phyloP scores from a whole-genome alignment of 306 rosid genomes.

The Ochetophila trinervis region DNA sequence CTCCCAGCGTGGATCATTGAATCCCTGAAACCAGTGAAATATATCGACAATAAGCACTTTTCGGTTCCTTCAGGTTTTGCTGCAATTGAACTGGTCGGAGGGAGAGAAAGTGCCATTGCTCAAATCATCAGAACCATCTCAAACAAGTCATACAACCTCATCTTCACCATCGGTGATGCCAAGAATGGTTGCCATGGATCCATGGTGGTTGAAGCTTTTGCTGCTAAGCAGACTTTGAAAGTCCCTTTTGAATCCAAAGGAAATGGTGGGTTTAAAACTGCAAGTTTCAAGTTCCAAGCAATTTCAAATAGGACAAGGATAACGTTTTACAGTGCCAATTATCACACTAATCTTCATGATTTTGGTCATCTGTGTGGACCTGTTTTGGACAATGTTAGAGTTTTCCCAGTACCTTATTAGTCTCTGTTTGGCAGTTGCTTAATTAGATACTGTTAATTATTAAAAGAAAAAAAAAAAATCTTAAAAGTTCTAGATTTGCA shows the following conservation, averaged over 20 bases:
- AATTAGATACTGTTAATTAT: too few relatives aligned
- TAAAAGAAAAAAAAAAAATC: too few relatives aligned
- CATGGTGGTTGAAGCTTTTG: constrained; percentile 51
- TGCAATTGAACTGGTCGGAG: constrained; percentile 46
- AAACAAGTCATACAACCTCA: constrained; percentile 37
- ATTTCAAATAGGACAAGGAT: constrained; percentile 24
- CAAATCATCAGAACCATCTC: constrained; percentile 47
- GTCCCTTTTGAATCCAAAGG: constrained; percentile 39
- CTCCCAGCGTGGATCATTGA: constrained; percentile 57
- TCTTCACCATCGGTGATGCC: constrained; percentile 55
- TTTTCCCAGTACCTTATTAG: constrained; percentile 25
- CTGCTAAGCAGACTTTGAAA: constrained; percentile 35
- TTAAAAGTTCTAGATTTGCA: neutral
- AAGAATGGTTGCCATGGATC: constrained; percentile 50
- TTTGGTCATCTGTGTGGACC: constrained; percentile 53
- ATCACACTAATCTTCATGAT: constrained; percentile 42
- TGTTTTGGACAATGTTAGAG: constrained; percentile 44
- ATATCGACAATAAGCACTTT: constrained; percentile 47
- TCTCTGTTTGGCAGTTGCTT: too few relatives aligned
- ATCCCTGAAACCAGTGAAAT: constrained; percentile 53
- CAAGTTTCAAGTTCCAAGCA: constrained; percentile 46
- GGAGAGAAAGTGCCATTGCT: constrained; percentile 53
- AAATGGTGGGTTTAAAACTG: constrained; percentile 39
- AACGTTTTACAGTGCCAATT: constrained; percentile 45
- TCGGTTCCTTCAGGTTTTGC: constrained; percentile 40